Conservation (phyloP, 495 filamentous ascomycete species). For the Penicillium nucicola region DNA sequence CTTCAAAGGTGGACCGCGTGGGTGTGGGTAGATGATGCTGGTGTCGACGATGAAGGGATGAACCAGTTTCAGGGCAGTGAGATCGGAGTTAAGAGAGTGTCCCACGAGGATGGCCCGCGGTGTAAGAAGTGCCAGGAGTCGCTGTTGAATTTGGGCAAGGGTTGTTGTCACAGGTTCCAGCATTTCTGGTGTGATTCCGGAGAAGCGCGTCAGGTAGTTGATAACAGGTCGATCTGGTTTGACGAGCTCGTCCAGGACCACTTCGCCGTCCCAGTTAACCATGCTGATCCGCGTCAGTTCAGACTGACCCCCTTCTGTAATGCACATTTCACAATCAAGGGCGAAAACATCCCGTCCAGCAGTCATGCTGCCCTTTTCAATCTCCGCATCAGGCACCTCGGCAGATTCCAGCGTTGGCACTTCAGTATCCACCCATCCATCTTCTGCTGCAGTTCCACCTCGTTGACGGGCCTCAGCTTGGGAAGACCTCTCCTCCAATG, state of each 20-base stretch:
- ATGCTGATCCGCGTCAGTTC: slow-evolving; percentile 87
- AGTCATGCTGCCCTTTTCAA: slow-evolving; percentile 77
- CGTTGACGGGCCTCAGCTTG: slow-evolving; percentile 45
- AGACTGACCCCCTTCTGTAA: slow-evolving; percentile 67
- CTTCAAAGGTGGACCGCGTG: slow-evolving; percentile 68
- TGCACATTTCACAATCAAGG: slow-evolving; percentile 96
- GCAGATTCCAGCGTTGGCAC: slow-evolving; percentile 67
- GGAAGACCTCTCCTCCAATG: slow-evolving; percentile 36
- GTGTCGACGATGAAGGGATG: slow-evolving; percentile 95
- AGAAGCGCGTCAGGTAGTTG: slow-evolving; percentile 85
- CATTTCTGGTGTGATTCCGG: slow-evolving; percentile 84
- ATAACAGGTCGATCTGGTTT: slow-evolving; percentile 81
- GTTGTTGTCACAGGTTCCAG: slow-evolving; percentile 79
- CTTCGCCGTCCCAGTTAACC: slow-evolving; percentile 77
- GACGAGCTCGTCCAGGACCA: slow-evolving; percentile 84
- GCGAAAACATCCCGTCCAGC: slow-evolving; percentile 77
- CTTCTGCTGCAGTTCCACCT: slow-evolving; percentile 41
- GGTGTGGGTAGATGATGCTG: slow-evolving; percentile 77
- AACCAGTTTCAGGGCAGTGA: slow-evolving; percentile 75
- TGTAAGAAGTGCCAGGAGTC: slow-evolving; percentile 68
- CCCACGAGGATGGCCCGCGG: slow-evolving; percentile 80
- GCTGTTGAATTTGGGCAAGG: slow-evolving; percentile 75
- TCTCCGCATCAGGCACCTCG: slow-evolving; percentile 60
- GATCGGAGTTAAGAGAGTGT: slow-evolving; percentile 88
- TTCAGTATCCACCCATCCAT: slow-evolving; percentile 81